A percentile compares a stretch with the other conserved stretches of the same genome.
These are phyloP conservation scores for Pseudopyrenochaeta lycopersici DNA, from an alignment of 2,329 filamentous ascomycete species.

Conservation along the genomic window DNA sequence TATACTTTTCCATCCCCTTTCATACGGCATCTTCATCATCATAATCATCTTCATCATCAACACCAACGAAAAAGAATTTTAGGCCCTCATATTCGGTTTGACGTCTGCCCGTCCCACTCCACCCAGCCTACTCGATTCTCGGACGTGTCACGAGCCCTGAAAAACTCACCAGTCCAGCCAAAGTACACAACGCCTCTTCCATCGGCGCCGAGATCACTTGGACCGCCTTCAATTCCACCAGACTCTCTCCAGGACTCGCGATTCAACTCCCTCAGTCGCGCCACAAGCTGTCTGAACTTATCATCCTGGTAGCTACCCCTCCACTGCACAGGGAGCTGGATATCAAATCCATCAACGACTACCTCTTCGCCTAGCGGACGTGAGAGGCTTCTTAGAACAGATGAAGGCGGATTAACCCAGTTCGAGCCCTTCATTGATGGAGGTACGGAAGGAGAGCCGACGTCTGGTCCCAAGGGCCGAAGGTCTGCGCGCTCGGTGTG, in stretches of 20 bases:
- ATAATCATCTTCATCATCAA: neutral
- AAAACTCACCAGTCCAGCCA: conserved; percentile 18
- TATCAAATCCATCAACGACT: conserved; percentile 40
- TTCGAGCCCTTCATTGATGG: conserved; percentile 11
- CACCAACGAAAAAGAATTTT: too few relatives aligned
- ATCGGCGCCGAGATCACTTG: conserved; percentile 28
- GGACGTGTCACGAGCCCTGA: conserved; percentile 1
- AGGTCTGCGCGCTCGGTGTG: conserved; percentile 36
- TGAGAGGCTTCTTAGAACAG: neutral
- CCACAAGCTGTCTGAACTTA: conserved; percentile 25
- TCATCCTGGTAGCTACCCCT: conserved; percentile 31
- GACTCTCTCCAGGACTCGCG: conserved; percentile 24
- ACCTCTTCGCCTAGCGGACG: conserved; percentile 38
- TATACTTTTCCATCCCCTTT: neutral
- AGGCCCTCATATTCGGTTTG: too few relatives aligned
- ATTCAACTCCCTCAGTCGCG: conserved; percentile 25
- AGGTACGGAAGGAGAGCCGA: conserved; percentile 41
- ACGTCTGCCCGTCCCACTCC: conserved; percentile 6
- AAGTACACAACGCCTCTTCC: conserved; percentile 30
- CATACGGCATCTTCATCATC: neutral
- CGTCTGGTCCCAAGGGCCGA: conserved; percentile 33
- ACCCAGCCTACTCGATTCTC: conserved; percentile 1
- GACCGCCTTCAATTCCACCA: conserved; percentile 19
- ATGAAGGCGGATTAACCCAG: conserved; percentile 13
- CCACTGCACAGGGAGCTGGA: conserved; percentile 36